Evolutionary conservation across 805 yeast species (phyloP).

Genomic region (Martiniozyma abietophila): DNA sequence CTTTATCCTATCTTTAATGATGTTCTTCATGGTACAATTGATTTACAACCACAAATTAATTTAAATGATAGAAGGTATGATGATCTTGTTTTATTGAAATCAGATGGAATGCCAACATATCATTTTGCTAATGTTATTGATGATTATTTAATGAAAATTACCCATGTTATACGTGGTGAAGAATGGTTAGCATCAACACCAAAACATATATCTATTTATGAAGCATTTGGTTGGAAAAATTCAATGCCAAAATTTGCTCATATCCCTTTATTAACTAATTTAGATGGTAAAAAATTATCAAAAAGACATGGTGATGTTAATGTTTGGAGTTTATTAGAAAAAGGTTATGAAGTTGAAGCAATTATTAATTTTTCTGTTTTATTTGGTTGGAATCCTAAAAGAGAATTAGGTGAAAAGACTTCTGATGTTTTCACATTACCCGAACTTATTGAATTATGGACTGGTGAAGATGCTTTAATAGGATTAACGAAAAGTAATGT

Average conservation of each 20-base stretch:
- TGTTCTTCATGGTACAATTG: slow-evolving; percentile 65
- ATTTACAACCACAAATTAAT: slow-evolving; percentile 75
- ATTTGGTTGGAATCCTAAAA: slow-evolving; percentile 90
- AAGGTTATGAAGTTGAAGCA: slow-evolving; percentile 80
- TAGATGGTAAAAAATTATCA: slow-evolving; percentile 67
- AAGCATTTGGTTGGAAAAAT: slow-evolving; percentile 76
- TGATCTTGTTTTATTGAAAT: slow-evolving; percentile 80
- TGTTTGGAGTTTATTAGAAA: slow-evolving; percentile 44
- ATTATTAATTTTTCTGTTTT: slow-evolving; percentile 77
- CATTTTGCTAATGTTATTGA: slow-evolving; percentile 95
- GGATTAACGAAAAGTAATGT: slow-evolving; percentile 89
- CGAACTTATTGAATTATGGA: slow-evolving; percentile 48
- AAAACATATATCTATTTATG: slow-evolving; percentile 79
- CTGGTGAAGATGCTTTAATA: slow-evolving; percentile 32
- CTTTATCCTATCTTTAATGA: slow-evolving; percentile 61
- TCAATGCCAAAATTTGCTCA: slow-evolving; percentile 66
- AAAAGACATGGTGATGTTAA: slow-evolving; percentile 81
- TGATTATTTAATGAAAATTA: slow-evolving; percentile 85
- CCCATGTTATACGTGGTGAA: slow-evolving; percentile 95
- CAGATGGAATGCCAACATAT: slow-evolving; percentile 94
- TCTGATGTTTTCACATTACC: slow-evolving; percentile 44
- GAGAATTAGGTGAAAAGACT: slow-evolving; percentile 37
- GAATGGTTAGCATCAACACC: slow-evolving; percentile 98
- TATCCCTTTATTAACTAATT: slow-evolving; percentile 75
- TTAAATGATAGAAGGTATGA: slow-evolving; percentile 66